Evolutionary conservation across 805 yeast genomes (phyloP).

Genomic region (Wickerhamiella vanderwaltii): DNA sequence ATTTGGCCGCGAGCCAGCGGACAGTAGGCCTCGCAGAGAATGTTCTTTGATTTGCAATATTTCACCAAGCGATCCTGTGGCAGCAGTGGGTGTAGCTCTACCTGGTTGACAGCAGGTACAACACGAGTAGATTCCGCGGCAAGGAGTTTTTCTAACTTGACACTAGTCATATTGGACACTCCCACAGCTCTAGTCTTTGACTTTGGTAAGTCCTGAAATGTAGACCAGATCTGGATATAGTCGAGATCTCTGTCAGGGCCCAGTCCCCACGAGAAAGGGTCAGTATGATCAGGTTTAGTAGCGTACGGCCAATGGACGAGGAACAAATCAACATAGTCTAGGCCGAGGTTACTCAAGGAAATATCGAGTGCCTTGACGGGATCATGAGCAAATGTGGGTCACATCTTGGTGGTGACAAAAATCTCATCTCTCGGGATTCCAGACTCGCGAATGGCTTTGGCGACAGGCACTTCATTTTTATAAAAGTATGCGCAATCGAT

Average conservation of each 20-base stretch:
- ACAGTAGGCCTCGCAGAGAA: slow-evolving; percentile 57
- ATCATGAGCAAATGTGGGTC: too few relatives aligned
- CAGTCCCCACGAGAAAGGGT: slow-evolving; percentile 30
- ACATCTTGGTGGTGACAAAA: too few relatives aligned
- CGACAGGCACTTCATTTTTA: slow-evolving; percentile 54
- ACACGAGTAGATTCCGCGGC: slow-evolving; percentile 32
- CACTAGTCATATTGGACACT: slow-evolving; percentile 52
- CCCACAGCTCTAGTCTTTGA: slow-evolving; percentile 49
- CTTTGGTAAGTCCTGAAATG: slow-evolving; percentile 42
- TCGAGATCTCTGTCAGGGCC: slow-evolving; percentile 28
- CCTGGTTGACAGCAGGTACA: slow-evolving; percentile 58
- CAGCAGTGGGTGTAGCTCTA: slow-evolving; percentile 60
- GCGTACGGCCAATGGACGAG: slow-evolving; percentile 48
- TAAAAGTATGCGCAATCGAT: slow-evolving; percentile 66
- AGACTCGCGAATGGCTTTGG: too few relatives aligned
- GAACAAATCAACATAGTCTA: slow-evolving; percentile 54
- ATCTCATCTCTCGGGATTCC: slow-evolving; percentile 44
- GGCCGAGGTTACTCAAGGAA: slow-evolving; percentile 39
- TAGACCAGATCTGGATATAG: slow-evolving; percentile 45
- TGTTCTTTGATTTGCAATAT: slow-evolving; percentile 39
- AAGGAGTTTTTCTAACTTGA: slow-evolving; percentile 40
- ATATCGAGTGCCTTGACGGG: slow-evolving; percentile 38
- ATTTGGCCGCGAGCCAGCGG: slow-evolving; percentile 55
- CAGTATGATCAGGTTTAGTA: slow-evolving; percentile 24
- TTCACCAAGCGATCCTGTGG: slow-evolving; percentile 51